These are phyloP conservation scores for Xylariaceae sp. DNA, from an alignment of 2,329 filamentous ascomycete genomes.

Conservation along the genomic window DNA sequence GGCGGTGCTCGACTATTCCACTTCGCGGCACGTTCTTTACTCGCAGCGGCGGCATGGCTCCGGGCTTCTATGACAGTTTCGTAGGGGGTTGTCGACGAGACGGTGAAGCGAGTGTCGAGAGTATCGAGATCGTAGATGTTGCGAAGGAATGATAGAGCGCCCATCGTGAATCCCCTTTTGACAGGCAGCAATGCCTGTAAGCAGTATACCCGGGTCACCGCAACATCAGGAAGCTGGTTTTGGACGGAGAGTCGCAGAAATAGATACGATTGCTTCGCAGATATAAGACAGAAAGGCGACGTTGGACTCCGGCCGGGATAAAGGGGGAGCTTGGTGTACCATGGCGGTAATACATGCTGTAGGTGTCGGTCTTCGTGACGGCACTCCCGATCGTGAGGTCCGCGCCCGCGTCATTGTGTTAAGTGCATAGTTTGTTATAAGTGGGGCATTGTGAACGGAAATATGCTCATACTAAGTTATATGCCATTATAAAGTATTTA, in stretches of 20 bases:
- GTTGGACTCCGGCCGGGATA: background rate
- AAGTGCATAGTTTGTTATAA: too few species aligned
- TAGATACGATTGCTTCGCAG: background rate
- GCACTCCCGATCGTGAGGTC: too few species aligned
- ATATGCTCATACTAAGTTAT: too few species aligned
- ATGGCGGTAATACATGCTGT: too few species aligned
- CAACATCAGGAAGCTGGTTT: constrained; percentile 16
- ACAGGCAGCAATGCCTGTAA: constrained; percentile 21
- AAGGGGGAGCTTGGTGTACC: constrained; percentile 12
- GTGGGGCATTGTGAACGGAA: too few species aligned
- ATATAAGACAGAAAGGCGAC: background rate
- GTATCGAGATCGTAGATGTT: constrained; percentile 62
- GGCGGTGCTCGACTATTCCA: constrained; percentile 37
- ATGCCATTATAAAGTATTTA: too few species aligned
- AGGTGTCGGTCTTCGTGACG: too few species aligned
- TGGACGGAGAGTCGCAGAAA: background rate
- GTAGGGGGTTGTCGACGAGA: constrained; percentile 64
- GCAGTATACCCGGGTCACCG: constrained; percentile 8
- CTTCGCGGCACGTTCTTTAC: constrained; percentile 41
- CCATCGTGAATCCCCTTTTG: constrained; percentile 35
- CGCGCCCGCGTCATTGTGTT: background rate
- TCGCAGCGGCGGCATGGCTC: constrained; percentile 39
- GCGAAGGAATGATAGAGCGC: constrained; percentile 34
- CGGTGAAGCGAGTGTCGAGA: constrained; percentile 61
- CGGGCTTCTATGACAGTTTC: constrained; percentile 52